Base-by-base conservation (phyloP, 225 moss, liverwort and hornwort genomes). In the Pseudisothecium myosuroides region DNA sequence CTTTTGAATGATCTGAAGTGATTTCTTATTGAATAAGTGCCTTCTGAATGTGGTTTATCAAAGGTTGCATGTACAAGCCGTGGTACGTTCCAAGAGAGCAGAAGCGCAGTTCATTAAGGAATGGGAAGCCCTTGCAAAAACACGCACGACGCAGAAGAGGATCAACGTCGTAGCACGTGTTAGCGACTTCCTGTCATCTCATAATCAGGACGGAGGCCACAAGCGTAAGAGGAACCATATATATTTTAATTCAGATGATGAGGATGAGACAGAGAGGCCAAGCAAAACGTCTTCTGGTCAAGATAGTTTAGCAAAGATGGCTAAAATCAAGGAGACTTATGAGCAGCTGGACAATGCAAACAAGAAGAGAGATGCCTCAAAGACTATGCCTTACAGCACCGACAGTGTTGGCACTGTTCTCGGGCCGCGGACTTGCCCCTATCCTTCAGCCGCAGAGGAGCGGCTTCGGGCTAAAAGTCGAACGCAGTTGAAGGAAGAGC, bases 361-460 rank as follows among this genome's bases (percentile, higher is more conserved):
- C 61, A 90, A 86, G 88, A 66, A 49, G 67, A 85, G 69, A 45
- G 90, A 89, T 50, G 80, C 87, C 32, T 86, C 67, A 34, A 88
- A 52, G 76, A 76, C 61, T 68, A 55, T 90, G 65, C 69, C 82
- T 29, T 82, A 86, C 52, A 82, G 82, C 76, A 68, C 72, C 11
- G 91, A 90, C 60, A 84, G 85, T 75, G 85, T 61, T 63, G 81
- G 85, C 47, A 89, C 86, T 92, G 84, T 94, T 87, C 93, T 93
- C 58, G 94, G 93, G 31, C 91, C 91, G 41, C 88, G 87, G 66
- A 92, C 88, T 37, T 97, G 97, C 86, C 96, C 97, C 11, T 98
- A 97, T 84, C 97, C 97, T 76, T 98, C 97, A 85, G 95, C 95
- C 86, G 98, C 97, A 59, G 96, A 97, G 90, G 98, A 98, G 90